Conservation (phyloP, 306 rosid genomes). For the Sesbania bispinosa region DNA sequence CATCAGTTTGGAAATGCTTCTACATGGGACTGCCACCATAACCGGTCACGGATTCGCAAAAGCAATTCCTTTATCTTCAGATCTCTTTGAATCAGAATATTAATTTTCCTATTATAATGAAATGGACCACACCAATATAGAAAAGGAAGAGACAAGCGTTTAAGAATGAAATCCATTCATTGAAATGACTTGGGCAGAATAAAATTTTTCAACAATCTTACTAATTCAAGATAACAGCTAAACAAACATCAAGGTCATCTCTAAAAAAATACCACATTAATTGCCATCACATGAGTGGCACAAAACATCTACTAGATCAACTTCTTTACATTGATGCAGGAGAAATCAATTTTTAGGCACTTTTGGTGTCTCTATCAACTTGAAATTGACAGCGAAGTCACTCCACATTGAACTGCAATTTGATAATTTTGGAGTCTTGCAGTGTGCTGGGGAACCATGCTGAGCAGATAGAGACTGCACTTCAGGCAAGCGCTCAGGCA, state of each 20-base stretch:
- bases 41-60: too few species aligned
- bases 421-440: constrained; percentile 44
- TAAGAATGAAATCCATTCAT: background rate
- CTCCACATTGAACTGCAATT: constrained; percentile 32
- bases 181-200: background rate
- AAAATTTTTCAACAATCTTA: background rate
- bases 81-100: too few species aligned
- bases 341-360: background rate
- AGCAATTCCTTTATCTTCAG: too few species aligned
- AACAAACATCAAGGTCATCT: background rate
- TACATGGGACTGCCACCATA: too few species aligned
- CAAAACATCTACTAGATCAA: background rate
- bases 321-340: background rate
- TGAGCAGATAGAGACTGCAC: constrained; percentile 12
- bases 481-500: constrained; percentile 42
- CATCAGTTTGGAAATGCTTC: too few species aligned
- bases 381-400: constrained; percentile 41
- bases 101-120: too few species aligned
- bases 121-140: too few species aligned
- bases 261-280: background rate
- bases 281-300: constrained; percentile 34
- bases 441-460: constrained; percentile 37
- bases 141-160: too few species aligned
- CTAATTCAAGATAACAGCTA: background rate
- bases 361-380: constrained; percentile 52